Conservation (phyloP, 495 filamentous ascomycete species). For the Talaromyces nanjingensis region DNA sequence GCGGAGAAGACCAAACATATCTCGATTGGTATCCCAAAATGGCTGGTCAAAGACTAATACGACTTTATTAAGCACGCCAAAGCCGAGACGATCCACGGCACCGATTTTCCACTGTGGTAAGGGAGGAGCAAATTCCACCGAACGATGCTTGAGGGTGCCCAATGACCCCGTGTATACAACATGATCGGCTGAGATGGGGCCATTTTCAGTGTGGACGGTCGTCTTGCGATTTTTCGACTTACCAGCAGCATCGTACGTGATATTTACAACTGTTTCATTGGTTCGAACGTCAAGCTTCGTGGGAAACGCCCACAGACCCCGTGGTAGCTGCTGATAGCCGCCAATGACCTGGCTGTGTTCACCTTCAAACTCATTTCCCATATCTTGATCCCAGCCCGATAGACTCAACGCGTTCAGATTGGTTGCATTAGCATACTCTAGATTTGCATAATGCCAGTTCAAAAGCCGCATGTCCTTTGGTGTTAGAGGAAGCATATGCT, state of each 20-base stretch:
- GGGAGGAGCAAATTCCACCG: constrained; percentile 71
- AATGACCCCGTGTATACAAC: constrained; percentile 85
- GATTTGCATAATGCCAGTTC: constrained; percentile 98
- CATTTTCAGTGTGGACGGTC: constrained; percentile 71
- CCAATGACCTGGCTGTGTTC: constrained; percentile 87
- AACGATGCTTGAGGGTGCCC: constrained; percentile 75
- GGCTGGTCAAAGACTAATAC: constrained; percentile 81
- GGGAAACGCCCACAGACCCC: constrained; percentile 70
- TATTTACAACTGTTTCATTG: constrained; percentile 58
- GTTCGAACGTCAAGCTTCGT: constrained; percentile 73
- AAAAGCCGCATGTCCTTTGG: constrained; percentile 82
- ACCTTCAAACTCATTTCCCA: constrained; percentile 95
- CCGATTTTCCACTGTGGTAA: constrained; percentile 79
- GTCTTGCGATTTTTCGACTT: constrained; percentile 32
- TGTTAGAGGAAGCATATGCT: constrained; percentile 70
- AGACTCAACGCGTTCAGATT: constrained; percentile 84
- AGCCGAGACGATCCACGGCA: constrained; percentile 82
- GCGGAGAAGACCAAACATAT: constrained; percentile 90
- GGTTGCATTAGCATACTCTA: constrained; percentile 93
- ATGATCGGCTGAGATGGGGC: constrained; percentile 71
- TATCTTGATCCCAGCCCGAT: constrained; percentile 91
- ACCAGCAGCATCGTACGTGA: constrained; percentile 54
- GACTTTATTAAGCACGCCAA: constrained; percentile 92
- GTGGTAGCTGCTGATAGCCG: constrained; percentile 84
- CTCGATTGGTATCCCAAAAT: constrained; percentile 88